Base-by-base conservation (phyloP, 2,329 filamentous ascomycete species). In the Graphilbum sp. region DNA sequence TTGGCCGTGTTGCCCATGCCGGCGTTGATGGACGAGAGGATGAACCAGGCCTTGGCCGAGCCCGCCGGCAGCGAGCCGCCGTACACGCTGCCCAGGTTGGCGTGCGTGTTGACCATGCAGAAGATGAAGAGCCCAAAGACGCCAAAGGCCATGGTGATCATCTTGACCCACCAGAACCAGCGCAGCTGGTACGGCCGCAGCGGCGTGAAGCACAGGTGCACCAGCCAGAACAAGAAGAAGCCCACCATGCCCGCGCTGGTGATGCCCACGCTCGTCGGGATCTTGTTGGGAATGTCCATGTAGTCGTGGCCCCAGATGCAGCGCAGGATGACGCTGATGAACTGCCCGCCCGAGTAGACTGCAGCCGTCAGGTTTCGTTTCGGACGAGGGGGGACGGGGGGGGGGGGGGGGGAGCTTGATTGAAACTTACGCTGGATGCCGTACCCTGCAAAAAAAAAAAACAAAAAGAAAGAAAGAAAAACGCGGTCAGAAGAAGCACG, bases 101-200 rank as follows among this genome's bases (percentile, higher is more conserved):
- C 58, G 16, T 55, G 52, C 2, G 56, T 59, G 43, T 57, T 56
- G 21, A 46, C 54, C 54, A 61, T 59, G 43, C 55, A 58, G 44
- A 56, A 61, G 25, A 61, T 47, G 32, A 47, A 47, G 23, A 47
- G 34, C 5, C 46, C 46, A n/a, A 46, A 40, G 15, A 58, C 52
- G 7, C 55, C 54, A 2, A 55, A 54, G 11, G 56, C 39, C 25
- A 58, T 55, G 42, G 62, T 53, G 27, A 56, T 49, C 6, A 52
- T 54, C 43, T 64, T 64, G 51, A 63, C 54, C 47, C 54, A 58
- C 51, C 64, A 66, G 49, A 65, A 61, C 36, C 49, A 50, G n/a
- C 53, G 47, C 16, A 64, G 46, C 45, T 64, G 58, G 44, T 64
- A 61, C 11, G 62, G 61, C 12, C 60, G 52, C 44, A 63, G 55